Conservation (phyloP, 352 stramenopile species). For the Pythium rishiriense region DNA sequence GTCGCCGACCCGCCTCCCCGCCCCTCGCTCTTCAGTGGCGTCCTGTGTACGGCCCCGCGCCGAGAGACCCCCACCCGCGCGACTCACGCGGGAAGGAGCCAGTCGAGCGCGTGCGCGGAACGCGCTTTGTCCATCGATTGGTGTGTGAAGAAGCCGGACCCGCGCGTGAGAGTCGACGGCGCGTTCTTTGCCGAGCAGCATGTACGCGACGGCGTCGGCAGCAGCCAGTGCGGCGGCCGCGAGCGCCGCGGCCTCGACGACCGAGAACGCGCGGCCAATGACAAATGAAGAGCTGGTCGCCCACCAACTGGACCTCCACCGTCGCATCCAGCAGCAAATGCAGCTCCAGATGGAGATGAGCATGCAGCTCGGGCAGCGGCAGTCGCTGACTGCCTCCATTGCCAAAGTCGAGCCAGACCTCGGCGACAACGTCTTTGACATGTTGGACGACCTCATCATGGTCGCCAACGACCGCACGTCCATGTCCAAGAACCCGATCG, state of each 20-base stretch:
- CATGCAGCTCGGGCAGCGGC: slow-evolving; percentile 56
- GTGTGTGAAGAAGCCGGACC: slow-evolving; percentile 18
- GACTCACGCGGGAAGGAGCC: not conserved
- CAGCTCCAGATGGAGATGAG: slow-evolving; percentile 87
- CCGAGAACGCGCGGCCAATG: slow-evolving; percentile 42
- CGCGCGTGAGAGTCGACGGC: not conserved
- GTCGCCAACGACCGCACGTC: slow-evolving; percentile 66
- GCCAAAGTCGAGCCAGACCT: slow-evolving; percentile 77
- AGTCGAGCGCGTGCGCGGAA: slow-evolving; percentile 13
- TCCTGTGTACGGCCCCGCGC: too few species aligned
- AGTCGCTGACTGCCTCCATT: slow-evolving; percentile 62
- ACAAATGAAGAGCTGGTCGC: slow-evolving; percentile 77
- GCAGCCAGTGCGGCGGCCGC: slow-evolving; percentile 27
- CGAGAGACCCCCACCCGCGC: not conserved
- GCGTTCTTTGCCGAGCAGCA: not conserved
- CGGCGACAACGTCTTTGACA: slow-evolving; percentile 86
- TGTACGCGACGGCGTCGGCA: slow-evolving; percentile 28
- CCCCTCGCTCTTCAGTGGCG: not conserved
- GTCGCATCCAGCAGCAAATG: slow-evolving; percentile 87
- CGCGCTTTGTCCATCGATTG: slow-evolving; percentile 22
- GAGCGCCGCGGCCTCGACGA: slow-evolving; percentile 14
- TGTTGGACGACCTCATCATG: slow-evolving; percentile 88
- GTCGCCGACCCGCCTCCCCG: not conserved
- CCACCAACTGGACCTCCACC: slow-evolving; percentile 81
- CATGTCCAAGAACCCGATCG: slow-evolving; percentile 55